A percentile compares a stretch with the other conserved stretches of the same genome.
Conservation (phyloP, 1,284 basidiomycete species). For the Hypsizygus ulmarius region DNA sequence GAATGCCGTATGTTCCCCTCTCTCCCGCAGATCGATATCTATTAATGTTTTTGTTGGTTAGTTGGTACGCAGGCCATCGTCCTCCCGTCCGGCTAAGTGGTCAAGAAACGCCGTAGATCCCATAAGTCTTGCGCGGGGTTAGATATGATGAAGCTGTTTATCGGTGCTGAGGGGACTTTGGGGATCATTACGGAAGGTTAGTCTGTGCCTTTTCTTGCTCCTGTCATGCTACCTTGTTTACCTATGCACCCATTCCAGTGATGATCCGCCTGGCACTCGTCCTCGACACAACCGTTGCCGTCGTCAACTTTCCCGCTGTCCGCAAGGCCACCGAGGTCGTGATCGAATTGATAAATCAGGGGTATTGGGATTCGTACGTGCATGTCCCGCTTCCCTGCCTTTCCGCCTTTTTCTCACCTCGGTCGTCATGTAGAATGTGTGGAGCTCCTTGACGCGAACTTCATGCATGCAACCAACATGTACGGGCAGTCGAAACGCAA, state of each 20-base stretch:
- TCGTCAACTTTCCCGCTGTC: slow-evolving; percentile 68
- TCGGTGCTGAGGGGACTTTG: slow-evolving; percentile 94
- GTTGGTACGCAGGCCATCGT: slow-evolving; percentile 78
- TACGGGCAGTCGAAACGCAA: slow-evolving; percentile 55
- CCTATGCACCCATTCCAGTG: slow-evolving; percentile 37
- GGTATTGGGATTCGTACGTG: slow-evolving; percentile 68
- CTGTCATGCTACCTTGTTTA: neutral
- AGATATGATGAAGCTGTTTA: slow-evolving; percentile 88
- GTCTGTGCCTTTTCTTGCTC: slow-evolving; percentile 9
- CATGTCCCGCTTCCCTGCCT: neutral
- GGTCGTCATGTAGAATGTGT: slow-evolving; percentile 57
- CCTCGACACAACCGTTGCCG: slow-evolving; percentile 72
- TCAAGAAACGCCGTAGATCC: slow-evolving; percentile 86
- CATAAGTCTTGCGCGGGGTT: slow-evolving; percentile 91
- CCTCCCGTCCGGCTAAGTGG: slow-evolving; percentile 86
- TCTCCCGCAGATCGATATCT: neutral
- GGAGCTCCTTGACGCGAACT: slow-evolving; percentile 72
- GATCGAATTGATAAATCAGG: slow-evolving; percentile 70
- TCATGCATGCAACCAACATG: slow-evolving; percentile 70
- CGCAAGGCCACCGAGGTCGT: slow-evolving; percentile 72
- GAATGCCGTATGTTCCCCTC: slow-evolving; percentile 56
- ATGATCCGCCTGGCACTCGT: slow-evolving; percentile 81
- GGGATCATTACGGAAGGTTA: slow-evolving; percentile 91
- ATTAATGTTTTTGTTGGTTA: slow-evolving; percentile 5
- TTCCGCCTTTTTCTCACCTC: slow-evolving; percentile 2